Base-by-base conservation (phyloP, 257 asterid genomes). In the Solanum paucissectum region DNA sequence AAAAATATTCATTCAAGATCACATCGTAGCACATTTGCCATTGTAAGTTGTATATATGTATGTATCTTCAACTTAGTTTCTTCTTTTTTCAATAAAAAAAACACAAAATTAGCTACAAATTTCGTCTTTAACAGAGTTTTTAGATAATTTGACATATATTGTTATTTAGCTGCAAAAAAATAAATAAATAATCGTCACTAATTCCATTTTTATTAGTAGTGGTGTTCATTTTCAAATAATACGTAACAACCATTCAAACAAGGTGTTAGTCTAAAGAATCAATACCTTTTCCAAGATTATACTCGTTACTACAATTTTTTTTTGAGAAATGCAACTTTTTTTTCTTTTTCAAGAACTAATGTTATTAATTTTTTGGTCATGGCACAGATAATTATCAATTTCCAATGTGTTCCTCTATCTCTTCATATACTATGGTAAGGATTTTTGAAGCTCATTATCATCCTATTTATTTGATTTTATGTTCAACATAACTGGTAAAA, bases 391-490 rank as follows among this genome's bases (percentile, higher is more conserved):
- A 58, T 42, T 40, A 55, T 10, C 69, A 64, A 12, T 60, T 88
- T 85, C 76, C 58, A 58, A 23, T 83, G 83, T 77, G 25, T 84
- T n/a, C 42, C 84, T 85, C 86, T 69, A 86, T 86, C 27, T 60
- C 88, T 87, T 79, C 60, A 72, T 74, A 14, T 58, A 71, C 77
- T 86, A 89, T 89, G 94, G 92, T 92, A 58, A 87, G 86, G 11
- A 36, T 37, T 86, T 3, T 46, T 72, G 77, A 64, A 10, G 64
- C 75, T 66, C 82, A 68, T 68, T 37, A 16, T 25, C 60, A 16
- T 37, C 32, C 11, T 66, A 36, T 9, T 13, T 83, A n/a, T 21
- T 55, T 36, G 75, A 20, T 38, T 23, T 85, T 46, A 23, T 20
- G 18, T 29, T 29, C 0, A 40, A 1, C 12, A 18, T 69, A 14